Evolutionary conservation across 495 filamentous ascomycete genomes (phyloP), one percentile per base, ranked within the genome.

Genomic region (Penicillium pulvis): DNA sequence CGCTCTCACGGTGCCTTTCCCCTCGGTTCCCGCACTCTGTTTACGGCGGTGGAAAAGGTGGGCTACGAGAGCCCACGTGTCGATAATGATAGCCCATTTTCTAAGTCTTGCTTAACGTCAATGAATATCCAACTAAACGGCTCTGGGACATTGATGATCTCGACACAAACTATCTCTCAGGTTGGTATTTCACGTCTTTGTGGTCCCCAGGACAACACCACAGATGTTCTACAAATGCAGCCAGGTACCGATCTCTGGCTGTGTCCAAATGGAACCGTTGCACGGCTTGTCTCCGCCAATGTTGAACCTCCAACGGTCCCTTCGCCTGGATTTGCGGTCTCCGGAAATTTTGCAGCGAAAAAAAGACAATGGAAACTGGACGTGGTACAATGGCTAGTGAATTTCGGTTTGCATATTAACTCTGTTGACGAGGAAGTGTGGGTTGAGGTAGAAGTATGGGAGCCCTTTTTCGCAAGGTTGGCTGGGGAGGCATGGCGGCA

Each of bases 401-500:
- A 75, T 59, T 74, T 75, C 59, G 77, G 77, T 5, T 60, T 80
- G 10, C 57, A 70, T 23, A 60, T 73, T 24, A 64, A 70, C 11
- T 68, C 65, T 3, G 51, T 72, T 20, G 70, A 75, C 3, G 76
- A 79, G 48, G 70, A 74, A 28, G 48, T 57, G 5, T 80, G 77
- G 77, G 71, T 79, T 12, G 75, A 79, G 57, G 65, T 80, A 30
- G 77, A 80, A 52, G 75, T 80, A 36, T 79, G 75, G 67, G 75
- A 80, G 39, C 74, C 75, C 17, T 79, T 80, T 42, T 80, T 76
- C 59, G 71, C 75, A 45, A 70, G 70, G 53, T 55, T 80, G 36
- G 72, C 75, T 28, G 73, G 75, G 24, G 77, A 78, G 51, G 60
- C 65, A 47, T 64, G 64, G 60, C 68, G 74, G 24, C 60, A 69